Evolutionary conservation across 106 monocot species (phyloP).

Genomic region (Phalaenopsis equestris): DNA sequence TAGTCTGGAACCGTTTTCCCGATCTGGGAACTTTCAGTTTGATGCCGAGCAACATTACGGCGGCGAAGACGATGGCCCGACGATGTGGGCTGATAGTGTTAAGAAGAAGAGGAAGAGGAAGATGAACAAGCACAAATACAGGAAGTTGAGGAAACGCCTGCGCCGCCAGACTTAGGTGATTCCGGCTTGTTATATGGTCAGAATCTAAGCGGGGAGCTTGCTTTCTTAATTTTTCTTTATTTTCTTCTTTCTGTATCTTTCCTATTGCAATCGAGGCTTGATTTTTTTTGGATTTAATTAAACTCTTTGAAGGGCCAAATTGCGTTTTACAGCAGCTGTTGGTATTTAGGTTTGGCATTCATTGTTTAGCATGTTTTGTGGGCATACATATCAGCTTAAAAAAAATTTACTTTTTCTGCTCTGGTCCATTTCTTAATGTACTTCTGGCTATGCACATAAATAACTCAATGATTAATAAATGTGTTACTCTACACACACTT

Average conservation of each 20-base stretch:
- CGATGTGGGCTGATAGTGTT: conserved; percentile 56
- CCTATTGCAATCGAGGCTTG: not conserved
- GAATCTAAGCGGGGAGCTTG: not conserved
- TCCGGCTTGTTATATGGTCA: not conserved
- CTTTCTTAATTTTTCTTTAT: not conserved
- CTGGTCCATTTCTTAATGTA: no score
- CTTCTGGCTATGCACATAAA: not conserved
- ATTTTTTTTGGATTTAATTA: not conserved
- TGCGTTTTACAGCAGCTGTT: not conserved
- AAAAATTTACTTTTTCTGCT: not conserved
- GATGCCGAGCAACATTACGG: not conserved
- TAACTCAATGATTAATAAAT: not conserved
- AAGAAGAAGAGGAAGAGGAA: conserved; percentile 73
- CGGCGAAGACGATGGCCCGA: not conserved
- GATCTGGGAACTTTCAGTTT: not conserved
- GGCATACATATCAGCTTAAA: not conserved
- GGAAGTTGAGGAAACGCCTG: conserved; percentile 47
- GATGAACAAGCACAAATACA: conserved; percentile 70
- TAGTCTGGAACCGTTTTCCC: conserved; percentile 6
- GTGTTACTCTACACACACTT: not conserved
- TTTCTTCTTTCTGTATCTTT: not conserved
- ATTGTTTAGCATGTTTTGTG: not conserved
- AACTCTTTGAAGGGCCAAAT: not conserved
- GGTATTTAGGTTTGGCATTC: not conserved
- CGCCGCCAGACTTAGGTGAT: conserved; percentile 26